phyloP scores from a whole-genome alignment of 2,329 filamentous ascomycete genomes.

The Purpureocillium lavendulum region DNA sequence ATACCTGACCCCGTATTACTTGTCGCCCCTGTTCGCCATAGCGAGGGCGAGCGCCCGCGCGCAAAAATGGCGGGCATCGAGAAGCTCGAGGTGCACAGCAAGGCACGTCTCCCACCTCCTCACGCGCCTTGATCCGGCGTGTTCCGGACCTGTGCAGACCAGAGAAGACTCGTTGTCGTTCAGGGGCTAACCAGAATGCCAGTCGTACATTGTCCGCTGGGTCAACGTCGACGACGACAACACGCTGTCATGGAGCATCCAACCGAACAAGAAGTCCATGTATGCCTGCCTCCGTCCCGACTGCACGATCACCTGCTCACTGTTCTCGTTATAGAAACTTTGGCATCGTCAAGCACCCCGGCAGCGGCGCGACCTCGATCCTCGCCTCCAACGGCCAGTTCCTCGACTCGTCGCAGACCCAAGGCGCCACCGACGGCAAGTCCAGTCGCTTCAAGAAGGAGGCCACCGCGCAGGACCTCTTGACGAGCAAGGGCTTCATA shows the following conservation, averaged over 20 bases:
- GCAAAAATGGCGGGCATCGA: conserved; percentile 84
- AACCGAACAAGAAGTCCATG: conserved; percentile 97
- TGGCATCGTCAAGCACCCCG: conserved; percentile 94
- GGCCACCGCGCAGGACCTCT: conserved; percentile 52
- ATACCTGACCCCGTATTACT: too few species aligned
- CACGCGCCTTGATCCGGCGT: too few species aligned
- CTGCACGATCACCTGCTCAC: background rate
- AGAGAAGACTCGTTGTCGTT: background rate
- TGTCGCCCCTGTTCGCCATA: background rate
- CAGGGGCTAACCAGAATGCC: conserved; percentile 13
- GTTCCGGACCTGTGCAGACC: too few species aligned
- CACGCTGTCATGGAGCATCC: conserved; percentile 95
- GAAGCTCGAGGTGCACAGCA: conserved; percentile 94
- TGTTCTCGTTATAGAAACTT: conserved; percentile 58
- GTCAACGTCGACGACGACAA: conserved; percentile 83
- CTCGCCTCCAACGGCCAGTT: conserved; percentile 33
- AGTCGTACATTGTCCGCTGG: conserved; percentile 99
- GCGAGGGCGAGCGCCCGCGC: too few species aligned
- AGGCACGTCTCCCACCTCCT: conserved; percentile 54
- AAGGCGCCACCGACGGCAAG: conserved; percentile 35
- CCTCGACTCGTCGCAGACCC: conserved; percentile 33
- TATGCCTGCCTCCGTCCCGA: conserved; percentile 19
- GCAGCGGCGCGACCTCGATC: conserved; percentile 50
- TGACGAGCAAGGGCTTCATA: conserved; percentile 59
- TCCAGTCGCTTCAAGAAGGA: conserved; percentile 47